These are phyloP conservation scores for Fusarium sulawesiense DNA, from an alignment of 2,329 filamentous ascomycete genomes.

Conservation along the genomic window DNA sequence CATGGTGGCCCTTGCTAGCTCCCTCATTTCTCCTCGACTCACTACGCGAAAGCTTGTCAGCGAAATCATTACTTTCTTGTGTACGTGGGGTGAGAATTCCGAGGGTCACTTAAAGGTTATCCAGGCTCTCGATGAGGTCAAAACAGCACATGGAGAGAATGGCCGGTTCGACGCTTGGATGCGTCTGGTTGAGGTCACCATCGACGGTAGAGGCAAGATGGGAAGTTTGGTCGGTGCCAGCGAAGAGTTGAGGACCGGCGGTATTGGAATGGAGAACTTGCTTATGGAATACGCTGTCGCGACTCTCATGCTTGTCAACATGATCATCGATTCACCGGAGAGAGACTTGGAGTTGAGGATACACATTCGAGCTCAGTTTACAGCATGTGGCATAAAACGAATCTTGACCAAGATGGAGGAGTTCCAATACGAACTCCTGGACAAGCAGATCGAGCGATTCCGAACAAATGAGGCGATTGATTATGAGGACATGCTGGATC, in stretches of 20 bases:
- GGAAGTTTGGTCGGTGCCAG: conserved; percentile 96
- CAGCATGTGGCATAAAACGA: conserved; percentile 92
- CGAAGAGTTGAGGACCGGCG: conserved; percentile 94
- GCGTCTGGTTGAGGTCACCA: conserved; percentile 95
- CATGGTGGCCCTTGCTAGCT: conserved; percentile 86
- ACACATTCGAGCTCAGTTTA: conserved; percentile 96
- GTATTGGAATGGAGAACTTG: conserved; percentile 98
- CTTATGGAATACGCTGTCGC: conserved; percentile 99
- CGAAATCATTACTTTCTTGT: conserved; percentile 95
- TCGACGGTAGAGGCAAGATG: conserved; percentile 98
- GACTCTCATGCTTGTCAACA: conserved; percentile 94
- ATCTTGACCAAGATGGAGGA: conserved; percentile 96
- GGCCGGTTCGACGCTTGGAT: conserved; percentile 98
- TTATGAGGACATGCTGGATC: conserved; percentile 95
- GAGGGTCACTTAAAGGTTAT: conserved; percentile 93
- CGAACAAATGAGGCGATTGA: conserved; percentile 95
- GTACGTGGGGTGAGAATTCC: conserved; percentile 87
- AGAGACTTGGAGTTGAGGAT: conserved; percentile 89
- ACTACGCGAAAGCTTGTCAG: conserved; percentile 95
- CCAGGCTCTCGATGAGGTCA: conserved; percentile 91
- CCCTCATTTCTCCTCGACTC: conserved; percentile 86
- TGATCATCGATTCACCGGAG: conserved; percentile 92
- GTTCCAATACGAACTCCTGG: conserved; percentile 97
- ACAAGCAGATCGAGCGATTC: conserved; percentile 97
- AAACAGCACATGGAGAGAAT: conserved; percentile 87